Base-by-base conservation (phyloP, 345 rosid genomes). In the Conringia planisiliqua region DNA sequence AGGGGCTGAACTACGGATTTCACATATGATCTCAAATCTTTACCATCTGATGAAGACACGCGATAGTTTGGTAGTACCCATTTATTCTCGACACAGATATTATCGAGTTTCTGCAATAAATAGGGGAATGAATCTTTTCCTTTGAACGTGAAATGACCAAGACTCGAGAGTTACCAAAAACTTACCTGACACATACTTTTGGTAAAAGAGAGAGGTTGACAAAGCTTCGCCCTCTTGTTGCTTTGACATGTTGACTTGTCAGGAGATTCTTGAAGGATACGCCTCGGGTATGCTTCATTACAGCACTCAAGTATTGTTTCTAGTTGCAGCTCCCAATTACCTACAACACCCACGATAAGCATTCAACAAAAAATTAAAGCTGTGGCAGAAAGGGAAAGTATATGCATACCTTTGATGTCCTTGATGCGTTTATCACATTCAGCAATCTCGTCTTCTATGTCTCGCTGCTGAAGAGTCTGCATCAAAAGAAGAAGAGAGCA, bases 401-500 rank as follows among this genome's bases (percentile, higher is more conserved):
- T 12, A 56, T 42, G 30, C 70, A 39, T 79, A 87, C 94, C 88
- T 46, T 66, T 74, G 65, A 92, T 70, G 35, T 60, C 80, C 66
- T 82, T 82, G 64, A 90, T 84, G 58, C 61, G 32, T 67, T 76
- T 79, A 75, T 90, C 93, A 58, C 83, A 87, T 62, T 75, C 59
- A 58, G 91, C 91, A 82, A 92, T 86, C 74, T 86, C 88, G 58
- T 89, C 93, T 75, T 86, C 87, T 16, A 90, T 79, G 24, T 68
- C 20, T 11, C 95, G 84, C n/a, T 67, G 93, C 80, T 87, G 86
- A 65, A 79, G 78, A 76, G 80, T 79, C 98, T 92, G 91, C 70
- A 84, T 42, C 33, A 55, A 69, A 20, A 68, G 30, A 29, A 32
- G 47, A 42, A 40, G 71, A 55, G 62, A 65, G 14, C 3, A 42